These are phyloP conservation scores for Saccharum spontaneum DNA, from an alignment of 176 grass and related monocot genomes.

Conservation along the genomic window DNA sequence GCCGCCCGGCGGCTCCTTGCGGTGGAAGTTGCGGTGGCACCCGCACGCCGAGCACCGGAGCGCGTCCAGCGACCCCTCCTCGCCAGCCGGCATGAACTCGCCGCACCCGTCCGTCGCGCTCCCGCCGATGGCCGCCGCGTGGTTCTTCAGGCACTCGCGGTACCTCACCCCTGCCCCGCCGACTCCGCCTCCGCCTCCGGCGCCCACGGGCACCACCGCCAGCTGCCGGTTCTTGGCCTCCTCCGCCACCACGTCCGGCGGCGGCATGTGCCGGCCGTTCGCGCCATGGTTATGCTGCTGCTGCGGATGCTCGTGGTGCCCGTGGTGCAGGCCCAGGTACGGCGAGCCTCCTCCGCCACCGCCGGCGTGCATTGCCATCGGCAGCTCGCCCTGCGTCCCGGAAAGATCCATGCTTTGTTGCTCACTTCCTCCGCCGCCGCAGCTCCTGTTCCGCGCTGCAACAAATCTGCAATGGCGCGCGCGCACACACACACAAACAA, in stretches of 20 bases:
- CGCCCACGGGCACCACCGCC: background rate
- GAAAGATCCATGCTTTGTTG: slow-evolving; percentile 72
- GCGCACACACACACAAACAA: background rate
- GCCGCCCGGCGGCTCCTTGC: slow-evolving; percentile 51
- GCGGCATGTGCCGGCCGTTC: slow-evolving; percentile 33
- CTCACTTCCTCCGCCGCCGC: slow-evolving; percentile 11
- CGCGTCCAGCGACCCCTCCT: slow-evolving; percentile 62
- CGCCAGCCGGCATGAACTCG: slow-evolving; percentile 84
- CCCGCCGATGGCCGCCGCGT: slow-evolving; percentile 86
- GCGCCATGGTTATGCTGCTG: slow-evolving; percentile 41
- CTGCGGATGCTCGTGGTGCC: background rate
- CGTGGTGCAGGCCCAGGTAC: slow-evolving; percentile 55
- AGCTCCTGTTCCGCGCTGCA: slow-evolving; percentile 3
- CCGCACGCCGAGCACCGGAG: slow-evolving; percentile 83
- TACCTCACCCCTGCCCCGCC: slow-evolving; percentile 43
- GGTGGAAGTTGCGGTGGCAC: slow-evolving; percentile 91
- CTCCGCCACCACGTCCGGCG: slow-evolving; percentile 24
- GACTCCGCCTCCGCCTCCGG: background rate
- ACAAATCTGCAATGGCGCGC: slow-evolving; percentile 37
- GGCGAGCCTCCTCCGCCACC: slow-evolving; percentile 33
- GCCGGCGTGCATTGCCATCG: slow-evolving; percentile 77
- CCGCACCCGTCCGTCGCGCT: slow-evolving; percentile 85
- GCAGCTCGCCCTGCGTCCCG: slow-evolving; percentile 73
- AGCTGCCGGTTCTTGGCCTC: slow-evolving; percentile 33
- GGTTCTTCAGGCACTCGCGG: slow-evolving; percentile 96